Evolutionary conservation across 1,139 yeast genomes (phyloP).

Genomic region (Sugiyamaella xylanicola): DNA sequence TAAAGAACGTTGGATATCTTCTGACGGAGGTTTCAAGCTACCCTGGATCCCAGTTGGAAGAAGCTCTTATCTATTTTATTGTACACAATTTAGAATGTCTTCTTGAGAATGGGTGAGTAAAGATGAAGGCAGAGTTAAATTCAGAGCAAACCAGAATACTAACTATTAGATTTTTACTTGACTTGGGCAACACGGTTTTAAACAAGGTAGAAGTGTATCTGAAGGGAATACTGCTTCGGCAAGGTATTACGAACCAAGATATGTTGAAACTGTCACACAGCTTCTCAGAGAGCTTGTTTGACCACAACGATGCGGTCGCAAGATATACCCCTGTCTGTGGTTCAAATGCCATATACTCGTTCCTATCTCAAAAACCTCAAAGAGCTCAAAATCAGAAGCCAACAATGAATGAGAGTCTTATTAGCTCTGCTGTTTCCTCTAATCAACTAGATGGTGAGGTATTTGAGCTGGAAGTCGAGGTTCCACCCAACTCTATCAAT

Average conservation of each 20-base stretch:
- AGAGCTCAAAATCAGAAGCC: not conserved
- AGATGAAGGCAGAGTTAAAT: not conserved
- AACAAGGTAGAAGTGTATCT: constrained; percentile 39
- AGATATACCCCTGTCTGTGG: constrained; percentile 29
- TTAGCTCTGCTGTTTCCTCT: constrained; percentile 1
- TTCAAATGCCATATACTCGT: constrained; percentile 15
- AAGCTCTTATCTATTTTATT: constrained; percentile 67
- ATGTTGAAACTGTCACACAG: constrained; percentile 11
- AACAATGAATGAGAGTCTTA: not conserved
- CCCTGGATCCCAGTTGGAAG: constrained; percentile 57
- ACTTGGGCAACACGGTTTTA: constrained; percentile 41
- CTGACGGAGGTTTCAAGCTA: constrained; percentile 56
- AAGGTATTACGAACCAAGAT: constrained; percentile 2
- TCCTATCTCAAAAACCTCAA: constrained; percentile 18
- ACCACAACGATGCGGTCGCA: constrained; percentile 28
- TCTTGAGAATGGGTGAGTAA: constrained; percentile 51
- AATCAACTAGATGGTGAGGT: constrained; percentile 20
- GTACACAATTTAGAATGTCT: constrained; percentile 66
- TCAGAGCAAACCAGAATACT: constrained; percentile 4
- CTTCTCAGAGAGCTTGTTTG: constrained; percentile 25
- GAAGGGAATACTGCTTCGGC: constrained; percentile 19
- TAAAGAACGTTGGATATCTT: constrained; percentile 63
- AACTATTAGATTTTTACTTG: constrained; percentile 28
- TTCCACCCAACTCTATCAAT: not conserved
- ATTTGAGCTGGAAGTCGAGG: constrained; percentile 24